Conservation (phyloP, 2,329 filamentous ascomycete species). For the Penicillium sp. region DNA sequence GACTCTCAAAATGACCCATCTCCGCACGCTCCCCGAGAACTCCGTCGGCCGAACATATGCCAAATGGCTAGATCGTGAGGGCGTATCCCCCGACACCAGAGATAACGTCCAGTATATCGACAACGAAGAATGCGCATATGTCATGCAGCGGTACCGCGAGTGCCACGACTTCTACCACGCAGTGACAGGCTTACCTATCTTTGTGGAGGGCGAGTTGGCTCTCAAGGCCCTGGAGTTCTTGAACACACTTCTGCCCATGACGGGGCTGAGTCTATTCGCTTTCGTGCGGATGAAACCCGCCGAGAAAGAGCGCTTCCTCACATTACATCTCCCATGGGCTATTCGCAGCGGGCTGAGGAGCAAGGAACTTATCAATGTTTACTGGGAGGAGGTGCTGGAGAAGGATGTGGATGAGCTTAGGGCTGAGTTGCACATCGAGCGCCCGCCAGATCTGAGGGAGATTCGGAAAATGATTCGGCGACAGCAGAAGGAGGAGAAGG, state of each 20-base stretch:
- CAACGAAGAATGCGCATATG: constrained; percentile 92
- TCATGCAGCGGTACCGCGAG: constrained; percentile 97
- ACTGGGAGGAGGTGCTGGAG: constrained; percentile 94
- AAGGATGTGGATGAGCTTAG: constrained; percentile 77
- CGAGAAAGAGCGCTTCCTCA: constrained; percentile 65
- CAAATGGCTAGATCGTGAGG: constrained; percentile 88
- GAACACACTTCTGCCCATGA: constrained; percentile 94
- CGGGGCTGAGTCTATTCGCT: constrained; percentile 78
- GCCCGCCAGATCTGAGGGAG: constrained; percentile 78
- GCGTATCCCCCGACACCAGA: constrained; percentile 88
- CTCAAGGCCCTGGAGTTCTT: constrained; percentile 97
- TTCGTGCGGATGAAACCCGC: constrained; percentile 61
- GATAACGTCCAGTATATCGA: constrained; percentile 84
- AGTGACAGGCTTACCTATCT: constrained; percentile 81
- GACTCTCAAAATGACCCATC: constrained; percentile 64
- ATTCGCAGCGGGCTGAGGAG: constrained; percentile 73
- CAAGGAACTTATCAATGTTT: constrained; percentile 88
- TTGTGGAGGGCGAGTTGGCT: constrained; percentile 95
- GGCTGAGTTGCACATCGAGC: constrained; percentile 75
- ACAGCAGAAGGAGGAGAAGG: constrained; percentile 65
- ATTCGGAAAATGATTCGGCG: constrained; percentile 70
- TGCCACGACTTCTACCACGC: constrained; percentile 98
- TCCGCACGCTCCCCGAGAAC: constrained; percentile 70
- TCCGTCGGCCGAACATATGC: constrained; percentile 81
- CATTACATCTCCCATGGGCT: constrained; percentile 78